A percentile compares a stretch with the other conserved stretches of the same genome.
Conservation (phyloP, 2,329 filamentous ascomycete species). For the Beauveria australis region DNA sequence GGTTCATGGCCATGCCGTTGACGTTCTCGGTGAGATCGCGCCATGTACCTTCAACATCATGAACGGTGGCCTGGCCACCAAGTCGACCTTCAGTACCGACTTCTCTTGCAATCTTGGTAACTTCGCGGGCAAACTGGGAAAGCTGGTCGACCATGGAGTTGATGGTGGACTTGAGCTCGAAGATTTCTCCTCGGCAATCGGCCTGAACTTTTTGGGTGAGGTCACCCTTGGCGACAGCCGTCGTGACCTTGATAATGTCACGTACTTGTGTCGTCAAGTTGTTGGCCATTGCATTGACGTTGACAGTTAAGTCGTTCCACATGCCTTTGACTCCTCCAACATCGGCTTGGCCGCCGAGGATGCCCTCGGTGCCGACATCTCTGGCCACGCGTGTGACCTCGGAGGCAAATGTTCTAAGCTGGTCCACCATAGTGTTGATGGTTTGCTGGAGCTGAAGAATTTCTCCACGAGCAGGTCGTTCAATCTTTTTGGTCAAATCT, state of each 20-base stretch:
- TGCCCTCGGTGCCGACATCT: constrained; percentile 78
- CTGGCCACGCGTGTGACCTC: constrained; percentile 76
- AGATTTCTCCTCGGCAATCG: constrained; percentile 84
- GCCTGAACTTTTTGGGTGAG: constrained; percentile 95
- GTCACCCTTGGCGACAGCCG: constrained; percentile 71
- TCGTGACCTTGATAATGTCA: constrained; percentile 82
- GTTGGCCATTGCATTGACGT: constrained; percentile 82
- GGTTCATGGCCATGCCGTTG: constrained; percentile 97
- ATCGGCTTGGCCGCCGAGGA: constrained; percentile 73
- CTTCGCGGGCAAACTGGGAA: constrained; percentile 92
- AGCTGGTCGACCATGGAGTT: constrained; percentile 99
- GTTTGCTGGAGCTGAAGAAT: constrained; percentile 78
- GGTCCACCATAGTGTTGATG: constrained; percentile 85
- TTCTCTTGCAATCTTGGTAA: constrained; percentile 91
- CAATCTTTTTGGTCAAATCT: constrained; percentile 77
- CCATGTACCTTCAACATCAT: constrained; percentile 96
- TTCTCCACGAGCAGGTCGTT: constrained; percentile 71
- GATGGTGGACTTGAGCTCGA: constrained; percentile 93
- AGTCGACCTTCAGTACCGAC: constrained; percentile 93
- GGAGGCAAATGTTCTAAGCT: constrained; percentile 73
- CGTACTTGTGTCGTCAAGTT: constrained; percentile 83
- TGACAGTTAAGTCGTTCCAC: constrained; percentile 82
- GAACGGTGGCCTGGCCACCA: constrained; percentile 89
- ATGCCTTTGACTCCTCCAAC: constrained; percentile 80
- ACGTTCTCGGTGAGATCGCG: constrained; percentile 91